Evolutionary conservation across 2,329 filamentous ascomycete species (phyloP).

Genomic region (Fonsecaea erecta): DNA sequence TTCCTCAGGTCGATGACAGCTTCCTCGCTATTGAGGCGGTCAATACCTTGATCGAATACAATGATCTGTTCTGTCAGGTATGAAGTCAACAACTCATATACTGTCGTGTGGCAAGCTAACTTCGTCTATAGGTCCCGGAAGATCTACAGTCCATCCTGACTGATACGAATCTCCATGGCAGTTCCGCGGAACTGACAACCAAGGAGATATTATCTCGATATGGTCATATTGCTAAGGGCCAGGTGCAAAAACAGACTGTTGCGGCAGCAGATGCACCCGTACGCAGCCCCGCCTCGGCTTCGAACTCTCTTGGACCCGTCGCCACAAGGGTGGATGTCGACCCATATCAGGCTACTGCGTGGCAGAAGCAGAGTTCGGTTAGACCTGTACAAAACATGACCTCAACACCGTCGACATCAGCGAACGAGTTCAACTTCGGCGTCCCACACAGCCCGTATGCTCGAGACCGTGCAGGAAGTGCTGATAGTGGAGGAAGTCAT

Average conservation of each 20-base stretch:
- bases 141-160: constrained; percentile 85
- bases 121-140: constrained; percentile 74
- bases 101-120: constrained; percentile 15
- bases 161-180: constrained; percentile 80
- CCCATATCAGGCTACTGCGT: constrained; percentile 69
- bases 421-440: constrained; percentile 32
- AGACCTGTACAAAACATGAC: constrained; percentile 65
- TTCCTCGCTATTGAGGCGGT: constrained; percentile 94
- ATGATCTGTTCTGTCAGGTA: constrained; percentile 97
- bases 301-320: constrained; percentile 50
- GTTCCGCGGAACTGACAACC: constrained; percentile 83
- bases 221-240: constrained; percentile 74
- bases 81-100: constrained; percentile 4
- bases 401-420: constrained; percentile 18
- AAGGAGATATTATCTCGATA: constrained; percentile 97
- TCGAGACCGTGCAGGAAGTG: constrained; percentile 34
- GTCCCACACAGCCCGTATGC: constrained; percentile 37
- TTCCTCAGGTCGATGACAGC: constrained; percentile 78
- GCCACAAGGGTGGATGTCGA: constrained; percentile 81
- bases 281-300: constrained; percentile 48
- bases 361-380: constrained; percentile 83
- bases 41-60: constrained; percentile 85
- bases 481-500: constrained; percentile 34
- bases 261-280: constrained; percentile 61
- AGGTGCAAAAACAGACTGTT: constrained; percentile 55